Percentiles rank a stretch among this genome's conserved stretches.
phyloP scores from a whole-genome alignment of 2,329 filamentous ascomycete genomes.

The Orbilia blumenaviensis region DNA sequence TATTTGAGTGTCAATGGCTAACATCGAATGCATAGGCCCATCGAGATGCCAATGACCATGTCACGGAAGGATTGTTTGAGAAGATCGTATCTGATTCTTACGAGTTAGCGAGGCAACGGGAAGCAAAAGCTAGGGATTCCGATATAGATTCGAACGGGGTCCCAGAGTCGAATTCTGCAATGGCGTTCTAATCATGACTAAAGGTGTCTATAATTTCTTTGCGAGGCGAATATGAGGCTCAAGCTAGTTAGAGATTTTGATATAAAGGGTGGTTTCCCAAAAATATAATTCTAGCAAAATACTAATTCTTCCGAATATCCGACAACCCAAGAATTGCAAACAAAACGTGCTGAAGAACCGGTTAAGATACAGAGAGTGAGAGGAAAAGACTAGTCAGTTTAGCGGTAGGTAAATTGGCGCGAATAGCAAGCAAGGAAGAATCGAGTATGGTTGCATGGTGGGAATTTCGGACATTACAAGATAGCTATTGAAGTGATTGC shows the following conservation, averaged over 20 bases:
- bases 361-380: too few relatives aligned
- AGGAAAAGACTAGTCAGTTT: too few relatives aligned
- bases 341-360: too few relatives aligned
- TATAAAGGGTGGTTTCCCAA: too few relatives aligned
- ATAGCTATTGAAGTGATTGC: neutral
- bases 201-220: too few relatives aligned
- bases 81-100: slow-evolving; percentile 43
- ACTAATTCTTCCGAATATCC: too few relatives aligned
- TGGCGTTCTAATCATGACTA: neutral
- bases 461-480: neutral
- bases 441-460: neutral
- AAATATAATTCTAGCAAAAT: too few relatives aligned
- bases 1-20: neutral
- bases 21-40: neutral
- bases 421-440: too few relatives aligned
- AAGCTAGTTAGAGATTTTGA: too few relatives aligned
- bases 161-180: neutral
- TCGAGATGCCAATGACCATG: slow-evolving; percentile 28
- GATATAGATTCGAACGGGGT: neutral
- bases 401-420: too few relatives aligned
- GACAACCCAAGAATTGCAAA: too few relatives aligned
- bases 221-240: too few relatives aligned
- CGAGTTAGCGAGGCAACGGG: slow-evolving; percentile 22
- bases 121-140: neutral
- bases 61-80: slow-evolving; percentile 34